These are phyloP conservation scores for Syzygium oleosum DNA, from an alignment of 345 rosid genomes.

Conservation along the genomic window DNA sequence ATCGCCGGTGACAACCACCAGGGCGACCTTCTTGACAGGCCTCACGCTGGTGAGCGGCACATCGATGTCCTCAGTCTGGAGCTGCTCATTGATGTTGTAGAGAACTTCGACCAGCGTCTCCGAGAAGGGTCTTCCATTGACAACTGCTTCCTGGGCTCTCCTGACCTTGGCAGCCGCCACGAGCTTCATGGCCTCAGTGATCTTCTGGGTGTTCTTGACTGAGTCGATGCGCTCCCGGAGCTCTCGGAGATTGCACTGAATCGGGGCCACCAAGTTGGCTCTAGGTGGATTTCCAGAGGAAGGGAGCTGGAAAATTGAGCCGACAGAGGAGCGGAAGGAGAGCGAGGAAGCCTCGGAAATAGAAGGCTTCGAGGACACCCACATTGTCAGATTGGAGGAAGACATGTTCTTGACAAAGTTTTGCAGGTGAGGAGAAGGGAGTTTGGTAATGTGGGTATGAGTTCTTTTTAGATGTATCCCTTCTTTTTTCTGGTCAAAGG, in stretches of 20 bases:
- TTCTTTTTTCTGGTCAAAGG: neutral
- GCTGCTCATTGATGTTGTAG: conserved; percentile 92
- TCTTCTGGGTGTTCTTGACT: conserved; percentile 89
- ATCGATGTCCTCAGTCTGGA: conserved; percentile 79
- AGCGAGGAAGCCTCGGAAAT: conserved; percentile 66
- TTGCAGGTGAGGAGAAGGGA: neutral
- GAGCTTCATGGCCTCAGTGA: conserved; percentile 98
- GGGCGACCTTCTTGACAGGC: conserved; percentile 94
- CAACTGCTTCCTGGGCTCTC: conserved; percentile 96
- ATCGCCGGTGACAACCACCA: conserved; percentile 88
- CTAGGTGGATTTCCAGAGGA: conserved; percentile 33
- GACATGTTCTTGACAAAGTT: conserved; percentile 26
- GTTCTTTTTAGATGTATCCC: neutral
- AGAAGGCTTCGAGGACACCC: conserved; percentile 68
- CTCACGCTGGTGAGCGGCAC: conserved; percentile 70
- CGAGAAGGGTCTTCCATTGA: conserved; percentile 82
- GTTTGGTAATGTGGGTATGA: conserved; percentile 3
- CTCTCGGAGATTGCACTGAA: conserved; percentile 80
- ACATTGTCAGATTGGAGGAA: conserved; percentile 76
- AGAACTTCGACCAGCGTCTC: conserved; percentile 90
- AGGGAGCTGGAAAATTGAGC: conserved; percentile 52
- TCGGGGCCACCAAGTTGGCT: conserved; percentile 38
- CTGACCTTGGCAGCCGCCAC: conserved; percentile 97
- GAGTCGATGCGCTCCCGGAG: conserved; percentile 70
- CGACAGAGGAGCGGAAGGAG: conserved; percentile 53